Base-by-base conservation (phyloP, 805 yeast genomes). In the Sugiyamaella mastotermitis region DNA sequence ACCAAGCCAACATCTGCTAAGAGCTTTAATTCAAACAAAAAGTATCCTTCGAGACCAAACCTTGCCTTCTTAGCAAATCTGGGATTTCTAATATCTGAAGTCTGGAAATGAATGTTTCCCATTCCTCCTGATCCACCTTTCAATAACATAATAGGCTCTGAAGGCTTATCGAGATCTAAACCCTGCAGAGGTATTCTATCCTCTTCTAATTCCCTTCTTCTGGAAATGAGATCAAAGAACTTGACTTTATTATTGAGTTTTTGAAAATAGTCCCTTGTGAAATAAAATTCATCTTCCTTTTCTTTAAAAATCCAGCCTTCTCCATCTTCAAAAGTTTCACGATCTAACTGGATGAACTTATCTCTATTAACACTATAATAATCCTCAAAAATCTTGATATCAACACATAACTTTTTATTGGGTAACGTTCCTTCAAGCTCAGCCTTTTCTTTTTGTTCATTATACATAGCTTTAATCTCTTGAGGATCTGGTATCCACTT, bases 61-160 rank as follows among this genome's bases (percentile, higher is more conserved):
- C 97, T 71, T 3, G 97, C 98, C 18, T 55, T 57, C 53, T 87
- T 88, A 19, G 90, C 76, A 58, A 92, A 92, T 39, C 94, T 66
- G 10, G 98, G 98, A 52, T 87, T 90, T 43, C 97, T 74, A 41
- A 92, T 78, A 35, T 77, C 75, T 32, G 80, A 70, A 1, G 96
- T 86, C 34, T 84, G 66, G 55, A 92, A 92, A 58, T 90, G 95
- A 92, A 86, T 86, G 59, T 92, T 92, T 1, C 98, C 98, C 65
- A 90, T 69, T 0, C 98, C 98, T 15, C 97, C 97, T 46, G 70
- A 68, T 7, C 98, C 98, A 30, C 98, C 98, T 49, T 72, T 73
- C 32, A 88, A 52, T 14, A 92, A 50, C 36, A 83, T 62, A 3
- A 80, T 58, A 1, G 97, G 96, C 31, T 70, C 72, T 1, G 71